Percentiles rank a stretch among this genome's conserved stretches.
These are phyloP conservation scores for Camelina laxa DNA, from an alignment of 345 rosid species.

Conservation along the genomic window DNA sequence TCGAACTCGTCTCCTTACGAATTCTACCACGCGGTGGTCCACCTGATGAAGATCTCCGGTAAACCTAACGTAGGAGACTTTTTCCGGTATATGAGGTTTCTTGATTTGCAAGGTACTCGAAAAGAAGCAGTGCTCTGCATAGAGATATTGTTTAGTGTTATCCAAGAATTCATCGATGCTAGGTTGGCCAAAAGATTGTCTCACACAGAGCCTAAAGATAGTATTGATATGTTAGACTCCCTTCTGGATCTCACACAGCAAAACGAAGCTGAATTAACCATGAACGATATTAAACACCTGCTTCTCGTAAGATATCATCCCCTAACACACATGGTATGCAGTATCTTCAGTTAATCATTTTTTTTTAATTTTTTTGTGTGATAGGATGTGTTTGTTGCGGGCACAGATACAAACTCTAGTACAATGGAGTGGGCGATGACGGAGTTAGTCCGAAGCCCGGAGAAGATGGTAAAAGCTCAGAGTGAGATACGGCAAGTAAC, in stretches of 20 bases:
- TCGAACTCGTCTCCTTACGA: conserved; percentile 35
- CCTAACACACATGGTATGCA: background rate
- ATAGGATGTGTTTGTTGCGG: conserved; percentile 51
- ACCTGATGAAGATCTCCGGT: conserved; percentile 47
- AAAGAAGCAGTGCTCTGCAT: conserved; percentile 28
- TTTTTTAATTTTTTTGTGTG: background rate
- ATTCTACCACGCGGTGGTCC: conserved; percentile 42
- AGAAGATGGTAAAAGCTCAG: conserved; percentile 37
- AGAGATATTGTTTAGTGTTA: conserved; percentile 29
- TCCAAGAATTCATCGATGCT: conserved; percentile 42
- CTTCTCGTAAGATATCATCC: conserved; percentile 46
- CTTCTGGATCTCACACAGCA: conserved; percentile 44
- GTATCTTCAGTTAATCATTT: too few relatives aligned
- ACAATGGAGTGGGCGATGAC: conserved; percentile 49
- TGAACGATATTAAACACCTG: conserved; percentile 38
- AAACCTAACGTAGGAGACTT: conserved; percentile 55
- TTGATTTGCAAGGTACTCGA: conserved; percentile 53
- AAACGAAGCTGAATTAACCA: conserved; percentile 29
- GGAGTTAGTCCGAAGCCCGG: conserved; percentile 34
- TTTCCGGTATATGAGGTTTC: conserved; percentile 44
- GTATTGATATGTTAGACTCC: conserved; percentile 47
- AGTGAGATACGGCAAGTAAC: conserved; percentile 42
- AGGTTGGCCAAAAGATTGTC: conserved; percentile 30
- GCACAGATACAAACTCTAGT: conserved; percentile 51
- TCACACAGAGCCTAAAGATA: conserved; percentile 21